Base-by-base conservation (phyloP, 371 early-diverging fungal species). In the Mucor irregularis region DNA sequence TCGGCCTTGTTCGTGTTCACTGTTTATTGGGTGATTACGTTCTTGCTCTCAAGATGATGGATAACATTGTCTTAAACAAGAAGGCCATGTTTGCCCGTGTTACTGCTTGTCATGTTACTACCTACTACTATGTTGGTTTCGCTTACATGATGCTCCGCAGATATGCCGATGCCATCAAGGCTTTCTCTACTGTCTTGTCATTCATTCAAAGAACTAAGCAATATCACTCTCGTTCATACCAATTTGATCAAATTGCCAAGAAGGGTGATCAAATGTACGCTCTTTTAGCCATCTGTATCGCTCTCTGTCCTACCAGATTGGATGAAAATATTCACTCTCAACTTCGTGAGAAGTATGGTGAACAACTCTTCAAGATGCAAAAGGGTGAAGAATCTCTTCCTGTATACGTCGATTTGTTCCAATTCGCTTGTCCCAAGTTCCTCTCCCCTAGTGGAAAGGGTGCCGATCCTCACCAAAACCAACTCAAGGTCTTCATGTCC, bases 81-180 rank as follows among this genome's bases (percentile, higher is more conserved):
- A 91, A 89, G 80, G 93, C 93, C 19, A 84, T 94, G 64, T 94
- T 93, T 77, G 89, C 94, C 25, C 87, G 95, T 37, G 95, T 97
- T 7, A 94, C 93, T 24, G 95, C 94, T 3, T 95, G 97, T 82
- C 94, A 95, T 68, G 93, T 97, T 39, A 93, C 95, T 17, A 90
- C 94, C 13, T 96, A 91, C 82, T 97, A 97, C 78, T 95, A 96
- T 71, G 90, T 95, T 47, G 96, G 96, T 44, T 96, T 95, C 66
- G 89, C 95, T 28, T 97, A 96, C 83, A 86, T 95, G 92, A 97
- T 97, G 97, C 91, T 95, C 90, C 83, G 96, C 50, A 82, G 97
- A 44, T 97, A 94, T 66, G 86, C 95, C 34, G 97, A 97, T 67
- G 97, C 97, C 50, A 93, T 94, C 81, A 90, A 89, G 70, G 85